A percentile compares a stretch with the other conserved stretches of the same genome.
Conservation (phyloP, 164 flowering plant species). For the Chimonanthus praecox region DNA sequence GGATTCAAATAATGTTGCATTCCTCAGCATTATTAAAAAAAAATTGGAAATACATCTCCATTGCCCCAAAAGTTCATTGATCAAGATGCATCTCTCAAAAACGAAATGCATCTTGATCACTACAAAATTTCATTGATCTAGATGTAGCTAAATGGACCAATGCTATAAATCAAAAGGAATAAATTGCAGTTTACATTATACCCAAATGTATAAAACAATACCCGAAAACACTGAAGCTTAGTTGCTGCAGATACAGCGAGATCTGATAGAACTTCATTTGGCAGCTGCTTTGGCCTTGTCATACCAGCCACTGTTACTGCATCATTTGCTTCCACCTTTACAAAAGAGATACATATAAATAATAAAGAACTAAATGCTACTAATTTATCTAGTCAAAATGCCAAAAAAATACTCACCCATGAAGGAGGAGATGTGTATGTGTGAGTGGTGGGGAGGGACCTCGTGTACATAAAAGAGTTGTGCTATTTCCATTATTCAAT, state of each 20-base stretch:
- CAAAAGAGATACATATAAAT: not conserved
- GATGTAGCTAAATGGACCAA: not conserved
- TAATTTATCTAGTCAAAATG: not conserved
- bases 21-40: too few relatives aligned
- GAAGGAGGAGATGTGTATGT: not conserved
- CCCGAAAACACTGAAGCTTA: slow-evolving; percentile 85
- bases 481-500: too few relatives aligned
- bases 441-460: too few relatives aligned
- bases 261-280: slow-evolving; percentile 73
- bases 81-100: not conserved
- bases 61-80: not conserved
- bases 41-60: not conserved
- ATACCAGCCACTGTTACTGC: slow-evolving; percentile 89
- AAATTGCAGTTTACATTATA: not conserved
- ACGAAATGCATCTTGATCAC: not conserved
- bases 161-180: not conserved
- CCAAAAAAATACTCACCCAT: not conserved
- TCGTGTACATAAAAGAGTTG: too few relatives aligned
- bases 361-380: not conserved
- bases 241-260: slow-evolving; percentile 83
- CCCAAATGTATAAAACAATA: slow-evolving; percentile 16
- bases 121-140: not conserved
- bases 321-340: slow-evolving; percentile 93
- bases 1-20: not conserved
- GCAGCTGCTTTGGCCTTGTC: slow-evolving; percentile 84